phyloP scores from a whole-genome alignment of 192 early-diverging fungal genomes.

The Dissophora globulifera region DNA sequence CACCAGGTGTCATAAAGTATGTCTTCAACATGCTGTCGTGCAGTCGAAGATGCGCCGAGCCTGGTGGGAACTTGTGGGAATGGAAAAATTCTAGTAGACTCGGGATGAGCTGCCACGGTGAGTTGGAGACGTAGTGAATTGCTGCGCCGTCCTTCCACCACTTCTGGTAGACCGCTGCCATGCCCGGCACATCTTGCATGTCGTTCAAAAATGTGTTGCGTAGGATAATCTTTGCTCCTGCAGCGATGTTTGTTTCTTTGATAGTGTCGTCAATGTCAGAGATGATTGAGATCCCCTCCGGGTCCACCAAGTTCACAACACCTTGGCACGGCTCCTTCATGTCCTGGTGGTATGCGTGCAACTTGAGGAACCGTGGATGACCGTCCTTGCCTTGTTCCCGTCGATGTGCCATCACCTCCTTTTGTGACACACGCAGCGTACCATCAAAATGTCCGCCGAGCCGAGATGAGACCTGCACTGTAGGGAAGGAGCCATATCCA shows the following conservation, averaged over 20 bases:
- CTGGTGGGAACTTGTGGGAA: slow-evolving; percentile 78
- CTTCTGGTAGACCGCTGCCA: slow-evolving; percentile 78
- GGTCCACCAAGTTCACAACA: slow-evolving; percentile 69
- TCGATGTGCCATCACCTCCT: slow-evolving; percentile 50
- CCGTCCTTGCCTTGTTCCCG: slow-evolving; percentile 10
- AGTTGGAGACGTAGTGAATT: slow-evolving; percentile 92
- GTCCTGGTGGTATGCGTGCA: slow-evolving; percentile 29
- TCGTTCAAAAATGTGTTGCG: slow-evolving; percentile 77
- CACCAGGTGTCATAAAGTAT: slow-evolving; percentile 38
- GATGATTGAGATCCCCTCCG: slow-evolving; percentile 82
- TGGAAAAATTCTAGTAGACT: slow-evolving; percentile 79
- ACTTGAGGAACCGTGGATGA: slow-evolving; percentile 21
- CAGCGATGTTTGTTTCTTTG: slow-evolving; percentile 85
- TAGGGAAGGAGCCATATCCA: slow-evolving; percentile 29
- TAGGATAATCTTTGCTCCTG: slow-evolving; percentile 73
- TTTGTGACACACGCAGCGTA: slow-evolving; percentile 27
- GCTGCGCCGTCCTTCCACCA: slow-evolving; percentile 67
- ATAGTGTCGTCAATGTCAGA: slow-evolving; percentile 97
- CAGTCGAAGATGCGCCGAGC: slow-evolving; percentile 72
- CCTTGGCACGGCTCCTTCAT: slow-evolving; percentile 47
- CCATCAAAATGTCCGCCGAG: slow-evolving; percentile 50
- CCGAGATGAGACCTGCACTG: slow-evolving; percentile 32
- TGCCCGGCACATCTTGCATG: slow-evolving; percentile 78
- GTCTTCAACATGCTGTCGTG: slow-evolving; percentile 60
- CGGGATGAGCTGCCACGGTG: slow-evolving; percentile 90